These are phyloP conservation scores for Hypoxylon rubiginosum DNA, from an alignment of 2,329 filamentous ascomycete species.

Conservation along the genomic window DNA sequence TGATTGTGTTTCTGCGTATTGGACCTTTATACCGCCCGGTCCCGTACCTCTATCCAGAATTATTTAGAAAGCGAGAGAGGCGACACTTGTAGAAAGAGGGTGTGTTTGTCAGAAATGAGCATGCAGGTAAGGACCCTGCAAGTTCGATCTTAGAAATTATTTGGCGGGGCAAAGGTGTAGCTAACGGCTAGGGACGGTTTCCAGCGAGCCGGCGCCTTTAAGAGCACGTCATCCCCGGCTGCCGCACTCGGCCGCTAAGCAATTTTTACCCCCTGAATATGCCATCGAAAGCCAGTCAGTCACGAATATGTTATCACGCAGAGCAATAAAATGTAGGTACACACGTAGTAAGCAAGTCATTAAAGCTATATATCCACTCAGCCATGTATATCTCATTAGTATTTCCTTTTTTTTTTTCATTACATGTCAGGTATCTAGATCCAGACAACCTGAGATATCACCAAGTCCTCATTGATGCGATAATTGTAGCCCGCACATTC, in stretches of 20 bases:
- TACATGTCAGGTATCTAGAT: not conserved
- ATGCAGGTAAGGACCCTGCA: not conserved
- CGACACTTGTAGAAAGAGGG: constrained; percentile 1
- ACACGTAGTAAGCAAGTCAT: no score
- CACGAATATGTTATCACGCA: not conserved
- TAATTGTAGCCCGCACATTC: not conserved
- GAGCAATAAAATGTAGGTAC: not conserved
- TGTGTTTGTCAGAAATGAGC: not conserved
- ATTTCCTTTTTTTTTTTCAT: not conserved
- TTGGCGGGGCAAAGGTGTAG: constrained; percentile 40
- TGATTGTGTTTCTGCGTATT: constrained; percentile 53
- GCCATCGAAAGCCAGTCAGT: not conserved
- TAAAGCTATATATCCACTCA: not conserved
- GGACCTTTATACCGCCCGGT: not conserved
- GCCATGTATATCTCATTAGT: not conserved
- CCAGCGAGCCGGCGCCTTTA: constrained; percentile 36
- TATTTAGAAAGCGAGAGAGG: not conserved
- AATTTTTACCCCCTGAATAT: not conserved
- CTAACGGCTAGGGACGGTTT: constrained; percentile 22
- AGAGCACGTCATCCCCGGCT: constrained; percentile 48
- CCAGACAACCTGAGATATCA: not conserved
- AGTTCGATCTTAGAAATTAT: constrained; percentile 26
- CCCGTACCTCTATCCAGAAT: not conserved
- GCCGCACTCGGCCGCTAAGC: constrained; percentile 28
- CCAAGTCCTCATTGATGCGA: no score